Evolutionary conservation across 257 asterid species (phyloP).

Genomic region (Nicotiana tomentosiformis): DNA sequence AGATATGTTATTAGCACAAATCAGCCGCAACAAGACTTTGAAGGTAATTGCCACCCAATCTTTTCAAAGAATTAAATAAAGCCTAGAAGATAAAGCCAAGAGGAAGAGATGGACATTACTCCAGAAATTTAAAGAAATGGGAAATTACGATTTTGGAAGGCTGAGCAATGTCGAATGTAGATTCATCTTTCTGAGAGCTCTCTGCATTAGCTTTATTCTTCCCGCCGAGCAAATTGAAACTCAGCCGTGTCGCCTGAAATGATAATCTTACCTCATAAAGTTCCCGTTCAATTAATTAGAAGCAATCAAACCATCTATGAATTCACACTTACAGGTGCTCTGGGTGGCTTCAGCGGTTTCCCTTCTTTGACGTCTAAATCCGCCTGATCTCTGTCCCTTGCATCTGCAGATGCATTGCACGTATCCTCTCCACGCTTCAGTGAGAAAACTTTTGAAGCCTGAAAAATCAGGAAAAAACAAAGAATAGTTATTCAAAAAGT

Average conservation of each 20-base stretch:
- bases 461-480: slow-evolving; percentile 11
- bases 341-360: slow-evolving; percentile 52
- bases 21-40: background rate
- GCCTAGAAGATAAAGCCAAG: background rate
- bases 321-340: slow-evolving; percentile 49
- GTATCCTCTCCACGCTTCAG: slow-evolving; percentile 30
- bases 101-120: background rate
- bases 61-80: background rate
- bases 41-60: background rate
- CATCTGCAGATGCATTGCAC: slow-evolving; percentile 17
- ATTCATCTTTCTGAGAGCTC: slow-evolving; percentile 29
- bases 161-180: slow-evolving; percentile 21
- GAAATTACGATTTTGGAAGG: slow-evolving; percentile 33
- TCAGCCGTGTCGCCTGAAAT: slow-evolving; percentile 3
- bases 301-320: background rate
- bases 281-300: background rate
- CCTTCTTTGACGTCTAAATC: slow-evolving; percentile 29
- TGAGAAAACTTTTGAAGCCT: slow-evolving; percentile 53
- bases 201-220: slow-evolving; percentile 25
- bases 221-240: slow-evolving; percentile 20
- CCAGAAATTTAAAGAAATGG: background rate
- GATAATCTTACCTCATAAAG: slow-evolving; percentile 6
- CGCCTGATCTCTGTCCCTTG: slow-evolving; percentile 24
- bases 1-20: background rate
- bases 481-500: slow-evolving; percentile 5